Evolutionary conservation across 345 rosid species (phyloP).

Genomic region (Anastatica hierochuntica): DNA sequence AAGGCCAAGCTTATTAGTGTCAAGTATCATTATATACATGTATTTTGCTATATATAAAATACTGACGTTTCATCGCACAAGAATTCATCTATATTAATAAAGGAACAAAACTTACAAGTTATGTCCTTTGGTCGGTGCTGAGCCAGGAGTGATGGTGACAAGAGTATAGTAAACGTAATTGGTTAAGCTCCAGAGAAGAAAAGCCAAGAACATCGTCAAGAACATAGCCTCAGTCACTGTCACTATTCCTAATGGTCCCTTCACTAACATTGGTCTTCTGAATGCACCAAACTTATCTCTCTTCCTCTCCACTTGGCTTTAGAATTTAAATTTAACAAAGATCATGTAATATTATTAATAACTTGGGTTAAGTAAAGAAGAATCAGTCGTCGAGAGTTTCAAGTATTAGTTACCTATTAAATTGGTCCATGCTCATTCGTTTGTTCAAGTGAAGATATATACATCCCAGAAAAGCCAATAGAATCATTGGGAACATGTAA

Average conservation of each 20-base stretch:
- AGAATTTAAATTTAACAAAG: too few species aligned
- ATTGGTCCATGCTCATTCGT: neutral
- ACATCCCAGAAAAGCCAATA: conserved; percentile 46
- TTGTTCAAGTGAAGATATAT: conserved; percentile 42
- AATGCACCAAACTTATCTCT: neutral
- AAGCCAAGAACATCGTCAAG: conserved; percentile 55
- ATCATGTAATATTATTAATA: too few species aligned
- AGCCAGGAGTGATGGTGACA: conserved; percentile 23
- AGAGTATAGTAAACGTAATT: conserved; percentile 33
- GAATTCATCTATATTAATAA: too few species aligned
- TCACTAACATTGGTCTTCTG: conserved; percentile 54
- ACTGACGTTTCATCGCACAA: too few species aligned
- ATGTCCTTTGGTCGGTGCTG: conserved; percentile 18
- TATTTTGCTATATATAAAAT: too few species aligned
- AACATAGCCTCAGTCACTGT: conserved; percentile 43
- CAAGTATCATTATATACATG: too few species aligned
- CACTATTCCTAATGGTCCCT: conserved; percentile 75
- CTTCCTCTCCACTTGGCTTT: neutral
- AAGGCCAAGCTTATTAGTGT: too few species aligned
- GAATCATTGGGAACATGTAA: conserved; percentile 51
- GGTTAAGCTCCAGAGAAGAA: conserved; percentile 51
- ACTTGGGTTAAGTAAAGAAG: too few species aligned
- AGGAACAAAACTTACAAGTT: neutral
- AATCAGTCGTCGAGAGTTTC: too few species aligned
- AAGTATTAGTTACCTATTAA: neutral